Evolutionary conservation across 208 protist species (phyloP), one percentile per base, ranked within the genome.

Genomic region (Pavlovales sp.): DNA sequence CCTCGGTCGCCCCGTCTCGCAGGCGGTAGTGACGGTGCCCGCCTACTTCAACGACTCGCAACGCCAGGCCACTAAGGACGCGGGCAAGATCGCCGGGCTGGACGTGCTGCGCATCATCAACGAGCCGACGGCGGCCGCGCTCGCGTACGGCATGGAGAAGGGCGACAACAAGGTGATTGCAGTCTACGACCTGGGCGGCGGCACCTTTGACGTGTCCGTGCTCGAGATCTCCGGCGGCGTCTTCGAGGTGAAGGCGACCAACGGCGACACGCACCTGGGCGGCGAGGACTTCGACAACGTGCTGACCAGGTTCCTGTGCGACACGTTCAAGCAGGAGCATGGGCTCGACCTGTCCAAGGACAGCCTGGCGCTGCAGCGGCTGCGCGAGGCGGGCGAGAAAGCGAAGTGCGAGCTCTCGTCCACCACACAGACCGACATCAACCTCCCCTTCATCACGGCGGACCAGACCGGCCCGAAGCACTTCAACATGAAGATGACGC

Each of bases 191-290:
- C 84, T 95, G 18, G 97, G 97, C 84, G 97, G 97, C 89, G 97
- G 97, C 84, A 99, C 97, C n/a, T 99, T 99, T 93, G 98, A 99
- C 95, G 94, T 99, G 87, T 99, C 97, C 14, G 96, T 99, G 84
- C 93, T 99, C 0, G 94, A 98, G 90, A 97, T 99, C 88, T 89
- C 85, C 40, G 89, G 86, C 44, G 98, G 97, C 88, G 96, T 99
- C 11, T 99, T 99, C 91, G 97, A 99, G 93, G 98, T 94, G 38
- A 94, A 92, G 88, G 90, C 83, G 41, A 99, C 98, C 66, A 98
- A 99, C 92, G 98, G 98, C 80, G 97, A 99, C 93, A 99, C 97
- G 32, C 97, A 98, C 92, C 95, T 99, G 22, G 98, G 98, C 79
- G 98, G 98, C 67, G 98, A 99, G 93, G 98, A 99, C 94, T 99